Percentiles rank a stretch among this genome's conserved stretches.
Evolutionary conservation across 164 flowering plant species (phyloP).

Genomic region (Euptelea pleiosperma): DNA sequence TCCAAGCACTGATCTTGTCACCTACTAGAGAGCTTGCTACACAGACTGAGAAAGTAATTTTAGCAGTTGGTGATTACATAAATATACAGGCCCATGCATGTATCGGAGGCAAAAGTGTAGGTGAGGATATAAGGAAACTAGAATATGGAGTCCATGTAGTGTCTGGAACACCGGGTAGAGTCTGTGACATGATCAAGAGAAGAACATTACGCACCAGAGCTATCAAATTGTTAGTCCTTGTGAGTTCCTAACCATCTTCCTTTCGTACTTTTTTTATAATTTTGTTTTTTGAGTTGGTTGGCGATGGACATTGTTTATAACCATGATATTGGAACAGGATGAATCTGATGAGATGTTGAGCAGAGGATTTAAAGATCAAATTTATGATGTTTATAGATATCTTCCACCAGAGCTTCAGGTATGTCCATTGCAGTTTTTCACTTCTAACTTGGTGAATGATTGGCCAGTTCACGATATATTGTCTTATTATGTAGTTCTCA

Average conservation of each 20-base stretch:
- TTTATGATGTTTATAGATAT: conserved; percentile 94
- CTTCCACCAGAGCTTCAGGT: conserved; percentile 99
- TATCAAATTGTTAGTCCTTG: conserved; percentile 82
- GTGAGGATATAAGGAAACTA: conserved; percentile 87
- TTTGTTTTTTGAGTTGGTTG: neutral
- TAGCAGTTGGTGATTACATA: conserved; percentile 71
- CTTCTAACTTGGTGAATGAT: neutral
- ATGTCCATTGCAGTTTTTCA: neutral
- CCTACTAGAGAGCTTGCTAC: conserved; percentile 95
- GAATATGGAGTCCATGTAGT: conserved; percentile 96
- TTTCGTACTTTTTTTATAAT: neutral
- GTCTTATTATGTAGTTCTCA: too few relatives aligned
- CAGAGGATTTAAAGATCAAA: conserved; percentile 97
- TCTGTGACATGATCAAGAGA: conserved; percentile 98
- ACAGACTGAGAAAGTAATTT: conserved; percentile 78
- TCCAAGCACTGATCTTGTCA: conserved; percentile 92
- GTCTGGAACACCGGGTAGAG: conserved; percentile 99
- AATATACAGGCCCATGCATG: conserved; percentile 90
- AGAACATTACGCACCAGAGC: conserved; percentile 85
- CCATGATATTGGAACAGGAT: conserved; percentile 44
- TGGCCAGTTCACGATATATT: too few relatives aligned
- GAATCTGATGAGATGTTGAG: conserved; percentile 99
- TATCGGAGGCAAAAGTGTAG: conserved; percentile 93
- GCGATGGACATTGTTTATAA: neutral
- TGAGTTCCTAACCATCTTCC: conserved; percentile 38